phyloP scores from a whole-genome alignment of 176 grass and related monocot genomes.

The Alopecurus myosuroides region DNA sequence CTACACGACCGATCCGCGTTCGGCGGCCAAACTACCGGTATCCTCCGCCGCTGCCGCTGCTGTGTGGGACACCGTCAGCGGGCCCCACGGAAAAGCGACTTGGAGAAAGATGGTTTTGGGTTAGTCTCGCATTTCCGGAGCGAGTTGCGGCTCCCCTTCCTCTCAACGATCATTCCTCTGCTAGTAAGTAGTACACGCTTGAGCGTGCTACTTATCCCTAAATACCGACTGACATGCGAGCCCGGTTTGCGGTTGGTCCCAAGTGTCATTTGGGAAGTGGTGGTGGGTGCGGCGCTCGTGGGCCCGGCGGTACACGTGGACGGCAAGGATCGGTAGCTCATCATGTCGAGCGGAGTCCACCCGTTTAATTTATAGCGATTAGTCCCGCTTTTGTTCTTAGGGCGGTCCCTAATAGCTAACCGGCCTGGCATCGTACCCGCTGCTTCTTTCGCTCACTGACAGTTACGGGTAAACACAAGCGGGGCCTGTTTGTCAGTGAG shows the following conservation, averaged over 20 bases:
- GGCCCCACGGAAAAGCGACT: neutral
- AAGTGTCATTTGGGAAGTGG: fast-evolving
- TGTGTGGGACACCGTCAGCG: fast-evolving
- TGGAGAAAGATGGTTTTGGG: neutral
- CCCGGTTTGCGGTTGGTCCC: fast-evolving
- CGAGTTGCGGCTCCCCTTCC: conserved; percentile 24
- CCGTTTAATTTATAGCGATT: conserved; percentile 25
- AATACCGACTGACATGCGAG: neutral
- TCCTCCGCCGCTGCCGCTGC: fast-evolving
- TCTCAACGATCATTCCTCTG: neutral
- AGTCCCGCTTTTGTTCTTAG: neutral
- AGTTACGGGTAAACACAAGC: fast-evolving
- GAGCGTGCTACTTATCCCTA: fast-evolving
- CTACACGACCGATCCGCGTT: conserved; percentile 30
- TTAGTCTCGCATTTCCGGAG: neutral
- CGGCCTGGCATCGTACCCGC: neutral
- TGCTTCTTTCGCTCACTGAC: neutral
- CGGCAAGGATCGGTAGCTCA: conserved; percentile 43
- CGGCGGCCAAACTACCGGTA: neutral
- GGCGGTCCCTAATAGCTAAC: neutral
- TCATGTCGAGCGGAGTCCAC: conserved; percentile 41
- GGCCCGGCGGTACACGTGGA: conserved; percentile 31
- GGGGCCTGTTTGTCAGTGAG: neutral
- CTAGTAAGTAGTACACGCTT: neutral
- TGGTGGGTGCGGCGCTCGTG: neutral